Conservation (phyloP, 106 monocot species). For the Dendrobium catenatum region DNA sequence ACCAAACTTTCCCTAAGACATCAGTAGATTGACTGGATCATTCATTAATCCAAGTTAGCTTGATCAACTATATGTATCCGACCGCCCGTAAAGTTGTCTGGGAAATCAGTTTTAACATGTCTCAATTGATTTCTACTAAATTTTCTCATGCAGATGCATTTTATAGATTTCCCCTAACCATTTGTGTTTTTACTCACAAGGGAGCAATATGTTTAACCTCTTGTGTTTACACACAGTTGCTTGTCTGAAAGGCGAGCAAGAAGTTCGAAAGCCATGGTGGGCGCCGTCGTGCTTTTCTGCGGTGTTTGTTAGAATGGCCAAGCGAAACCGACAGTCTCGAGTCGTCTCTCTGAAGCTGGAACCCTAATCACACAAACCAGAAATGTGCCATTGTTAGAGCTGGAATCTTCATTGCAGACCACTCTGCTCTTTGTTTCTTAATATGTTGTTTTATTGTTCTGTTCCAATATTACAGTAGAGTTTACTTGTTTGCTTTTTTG, state of each 20-base stretch:
- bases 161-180: not conserved
- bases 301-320: constrained; percentile 74
- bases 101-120: no score
- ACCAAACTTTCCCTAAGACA: no score
- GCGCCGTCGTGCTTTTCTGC: constrained; percentile 70
- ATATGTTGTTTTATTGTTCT: not conserved
- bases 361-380: constrained; percentile 22
- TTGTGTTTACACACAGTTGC: constrained; percentile 51
- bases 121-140: no score
- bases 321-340: constrained; percentile 75
- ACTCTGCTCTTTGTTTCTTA: not conserved
- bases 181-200: not conserved
- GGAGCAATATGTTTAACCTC: not conserved
- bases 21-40: no score
- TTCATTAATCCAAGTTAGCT: no score
- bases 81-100: no score
- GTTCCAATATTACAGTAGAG: not conserved
- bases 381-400: not conserved
- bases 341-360: constrained; percentile 94
- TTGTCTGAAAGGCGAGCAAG: constrained; percentile 97
- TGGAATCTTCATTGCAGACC: not conserved
- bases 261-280: constrained; percentile 97
- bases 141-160: no score
- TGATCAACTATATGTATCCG: no score
- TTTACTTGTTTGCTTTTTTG: not conserved